These are phyloP conservation scores for Arabis alpina DNA, from an alignment of 345 rosid genomes.

Conservation along the genomic window DNA sequence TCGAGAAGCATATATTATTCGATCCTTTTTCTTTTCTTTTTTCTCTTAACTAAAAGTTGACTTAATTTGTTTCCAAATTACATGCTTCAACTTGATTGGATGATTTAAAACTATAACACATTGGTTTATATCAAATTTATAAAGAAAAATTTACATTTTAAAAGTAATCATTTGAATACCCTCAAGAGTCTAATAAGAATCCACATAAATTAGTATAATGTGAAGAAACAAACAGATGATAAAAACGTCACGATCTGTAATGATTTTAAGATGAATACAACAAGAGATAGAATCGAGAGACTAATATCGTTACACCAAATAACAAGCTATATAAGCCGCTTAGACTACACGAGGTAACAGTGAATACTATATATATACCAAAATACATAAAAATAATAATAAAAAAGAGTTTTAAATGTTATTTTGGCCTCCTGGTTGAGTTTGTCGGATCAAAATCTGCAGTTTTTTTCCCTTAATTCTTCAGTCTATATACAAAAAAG, in stretches of 20 bases:
- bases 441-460: conserved; percentile 23
- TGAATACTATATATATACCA: conserved; percentile 21
- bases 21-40: too few species aligned
- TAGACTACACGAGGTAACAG: conserved; percentile 2
- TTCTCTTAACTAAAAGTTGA: too few species aligned
- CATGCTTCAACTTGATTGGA: too few species aligned
- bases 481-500: conserved; percentile 24
- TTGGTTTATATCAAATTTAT: too few species aligned
- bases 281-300: background rate
- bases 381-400: background rate
- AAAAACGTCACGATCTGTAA: background rate
- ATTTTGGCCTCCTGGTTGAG: conserved; percentile 1
- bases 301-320: conserved; percentile 10
- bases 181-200: too few species aligned
- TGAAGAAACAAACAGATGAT: too few species aligned
- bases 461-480: background rate
- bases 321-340: background rate
- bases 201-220: too few species aligned
- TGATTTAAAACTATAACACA: too few species aligned
- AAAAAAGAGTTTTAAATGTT: background rate
- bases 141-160: too few species aligned
- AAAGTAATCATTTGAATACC: too few species aligned
- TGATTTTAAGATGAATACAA: conserved; percentile 5
- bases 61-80: too few species aligned
- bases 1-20: too few species aligned